These are phyloP conservation scores for Calocybe cyanea DNA, from an alignment of 768 basidiomycete species.

Conservation along the genomic window DNA sequence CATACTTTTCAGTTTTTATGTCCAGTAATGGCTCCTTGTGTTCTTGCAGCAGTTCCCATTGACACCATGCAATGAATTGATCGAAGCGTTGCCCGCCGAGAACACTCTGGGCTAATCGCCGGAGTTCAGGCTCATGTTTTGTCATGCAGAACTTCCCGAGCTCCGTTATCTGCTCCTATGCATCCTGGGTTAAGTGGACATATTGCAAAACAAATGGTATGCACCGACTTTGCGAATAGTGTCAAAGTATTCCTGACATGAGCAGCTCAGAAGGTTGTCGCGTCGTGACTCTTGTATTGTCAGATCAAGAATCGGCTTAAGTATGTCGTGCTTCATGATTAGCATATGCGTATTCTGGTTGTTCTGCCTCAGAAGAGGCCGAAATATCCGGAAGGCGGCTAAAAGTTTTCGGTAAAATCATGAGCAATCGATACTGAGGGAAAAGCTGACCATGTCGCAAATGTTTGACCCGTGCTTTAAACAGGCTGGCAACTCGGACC, in stretches of 20 bases:
- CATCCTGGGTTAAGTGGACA: no score
- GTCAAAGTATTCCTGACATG: slow-evolving; percentile 96
- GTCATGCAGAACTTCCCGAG: slow-evolving; percentile 83
- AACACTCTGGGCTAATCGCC: slow-evolving; percentile 54
- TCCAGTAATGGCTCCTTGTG: slow-evolving; percentile 77
- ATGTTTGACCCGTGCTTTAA: slow-evolving; percentile 86
- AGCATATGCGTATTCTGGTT: slow-evolving; percentile 73
- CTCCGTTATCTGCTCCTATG: slow-evolving; percentile 83
- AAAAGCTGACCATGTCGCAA: slow-evolving; percentile 74
- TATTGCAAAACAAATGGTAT: neutral
- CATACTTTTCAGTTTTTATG: slow-evolving; percentile 49
- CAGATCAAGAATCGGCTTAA: slow-evolving; percentile 80
- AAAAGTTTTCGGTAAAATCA: slow-evolving; percentile 12
- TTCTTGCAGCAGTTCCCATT: slow-evolving; percentile 68
- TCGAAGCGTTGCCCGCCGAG: slow-evolving; percentile 67
- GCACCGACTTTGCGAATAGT: slow-evolving; percentile 76
- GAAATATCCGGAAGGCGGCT: slow-evolving; percentile 94
- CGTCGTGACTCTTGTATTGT: slow-evolving; percentile 78
- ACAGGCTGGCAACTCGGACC: slow-evolving; percentile 66
- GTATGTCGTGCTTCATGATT: slow-evolving; percentile 79
- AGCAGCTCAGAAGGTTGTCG: slow-evolving; percentile 91
- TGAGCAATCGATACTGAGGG: neutral
- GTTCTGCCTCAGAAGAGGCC: slow-evolving; percentile 75
- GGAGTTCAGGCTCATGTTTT: slow-evolving; percentile 62
- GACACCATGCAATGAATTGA: slow-evolving; percentile 54